These are phyloP conservation scores for Pneumocystis canis DNA, from an alignment of 1,139 yeast genomes.

Conservation along the genomic window DNA sequence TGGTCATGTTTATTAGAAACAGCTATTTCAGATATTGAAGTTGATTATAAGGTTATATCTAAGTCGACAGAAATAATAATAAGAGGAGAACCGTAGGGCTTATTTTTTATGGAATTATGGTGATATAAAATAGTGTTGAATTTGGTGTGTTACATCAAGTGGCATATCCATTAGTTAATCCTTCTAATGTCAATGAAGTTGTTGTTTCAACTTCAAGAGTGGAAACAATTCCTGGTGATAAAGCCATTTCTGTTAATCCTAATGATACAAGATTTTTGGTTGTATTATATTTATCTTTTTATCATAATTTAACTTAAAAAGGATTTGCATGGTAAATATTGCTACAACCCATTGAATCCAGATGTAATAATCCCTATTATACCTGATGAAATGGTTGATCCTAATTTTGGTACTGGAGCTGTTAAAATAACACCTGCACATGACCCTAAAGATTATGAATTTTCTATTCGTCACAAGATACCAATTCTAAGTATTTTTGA, in stretches of 20 bases:
- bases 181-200: background rate
- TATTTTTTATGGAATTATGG: background rate
- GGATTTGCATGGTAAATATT: constrained; percentile 5
- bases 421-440: constrained; percentile 13
- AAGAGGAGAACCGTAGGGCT: background rate
- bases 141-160: constrained; percentile 11
- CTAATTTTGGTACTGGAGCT: constrained; percentile 13
- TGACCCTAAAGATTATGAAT: constrained; percentile 10
- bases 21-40: constrained; percentile 14
- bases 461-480: constrained; percentile 8
- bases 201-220: constrained; percentile 12
- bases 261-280: background rate
- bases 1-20: constrained; percentile 11
- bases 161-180: constrained; percentile 6
- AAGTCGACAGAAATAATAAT: background rate
- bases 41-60: background rate
- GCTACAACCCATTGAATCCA: constrained; percentile 8
- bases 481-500: constrained; percentile 4
- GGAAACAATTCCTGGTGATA: constrained; percentile 13
- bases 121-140: constrained; percentile 3
- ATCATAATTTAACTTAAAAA: background rate
- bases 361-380: constrained; percentile 6
- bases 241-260: constrained; percentile 12
- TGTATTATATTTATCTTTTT: background rate
- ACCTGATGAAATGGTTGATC: constrained; percentile 10